These are phyloP conservation scores for Suillus weaverae DNA, from an alignment of 768 basidiomycete genomes.

Conservation along the genomic window DNA sequence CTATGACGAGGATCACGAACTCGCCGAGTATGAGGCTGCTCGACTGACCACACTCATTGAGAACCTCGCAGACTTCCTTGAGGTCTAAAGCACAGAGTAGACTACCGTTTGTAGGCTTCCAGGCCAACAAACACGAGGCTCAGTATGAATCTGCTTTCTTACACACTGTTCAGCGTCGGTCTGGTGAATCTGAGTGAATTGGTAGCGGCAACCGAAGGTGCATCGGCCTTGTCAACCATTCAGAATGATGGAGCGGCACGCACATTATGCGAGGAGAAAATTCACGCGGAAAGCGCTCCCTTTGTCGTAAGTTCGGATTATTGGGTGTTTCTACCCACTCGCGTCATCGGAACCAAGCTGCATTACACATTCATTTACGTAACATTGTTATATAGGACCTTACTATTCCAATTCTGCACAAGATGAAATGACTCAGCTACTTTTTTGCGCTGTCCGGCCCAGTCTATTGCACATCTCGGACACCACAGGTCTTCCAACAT, in stretches of 20 bases:
- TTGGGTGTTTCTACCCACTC: neutral
- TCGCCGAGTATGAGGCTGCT: constrained; percentile 59
- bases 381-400: neutral
- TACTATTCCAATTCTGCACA: neutral
- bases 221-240: neutral
- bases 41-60: constrained; percentile 58
- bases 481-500: neutral
- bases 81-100: neutral
- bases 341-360: neutral
- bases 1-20: constrained; percentile 60
- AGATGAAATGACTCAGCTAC: neutral
- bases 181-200: neutral
- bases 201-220: neutral
- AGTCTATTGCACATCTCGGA: neutral
- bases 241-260: neutral
- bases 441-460: neutral
- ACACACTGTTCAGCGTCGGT: neutral
- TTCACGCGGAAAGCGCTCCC: neutral
- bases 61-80: constrained; percentile 42
- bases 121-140: neutral
- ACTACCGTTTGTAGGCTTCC: neutral
- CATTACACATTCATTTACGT: neutral
- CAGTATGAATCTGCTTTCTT: neutral
- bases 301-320: neutral
- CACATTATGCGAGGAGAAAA: neutral